phyloP scores from a whole-genome alignment of 1,139 yeast species.

The Geotrichum bryndzae region DNA sequence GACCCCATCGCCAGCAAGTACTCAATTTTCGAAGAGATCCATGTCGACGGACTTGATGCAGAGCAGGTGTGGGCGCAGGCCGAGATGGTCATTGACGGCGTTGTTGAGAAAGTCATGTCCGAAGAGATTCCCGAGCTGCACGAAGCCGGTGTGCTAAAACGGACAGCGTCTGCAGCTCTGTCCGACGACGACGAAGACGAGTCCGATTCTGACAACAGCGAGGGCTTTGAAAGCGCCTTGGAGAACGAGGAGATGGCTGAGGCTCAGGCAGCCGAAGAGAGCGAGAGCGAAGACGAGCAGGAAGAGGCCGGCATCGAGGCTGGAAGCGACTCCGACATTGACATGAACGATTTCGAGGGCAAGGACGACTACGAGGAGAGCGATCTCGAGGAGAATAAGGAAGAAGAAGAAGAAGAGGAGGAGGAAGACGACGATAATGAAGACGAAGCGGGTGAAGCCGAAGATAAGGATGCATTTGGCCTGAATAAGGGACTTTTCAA shows the following conservation, averaged over 20 bases:
- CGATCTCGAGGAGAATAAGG: slow-evolving; percentile 17
- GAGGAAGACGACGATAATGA: slow-evolving; percentile 28
- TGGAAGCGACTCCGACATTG: slow-evolving; percentile 17
- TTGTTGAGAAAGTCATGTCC: slow-evolving; percentile 50
- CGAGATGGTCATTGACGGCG: slow-evolving; percentile 70
- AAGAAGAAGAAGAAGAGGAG: slow-evolving; percentile 27
- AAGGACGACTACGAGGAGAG: slow-evolving; percentile 22
- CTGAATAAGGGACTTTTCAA: slow-evolving; percentile 82
- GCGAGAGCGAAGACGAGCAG: slow-evolving; percentile 20
- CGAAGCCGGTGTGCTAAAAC: slow-evolving; percentile 18
- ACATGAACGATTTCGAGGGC: slow-evolving; percentile 21
- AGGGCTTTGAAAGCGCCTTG: slow-evolving; percentile 21
- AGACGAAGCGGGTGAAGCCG: slow-evolving; percentile 25
- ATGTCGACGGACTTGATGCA: slow-evolving; percentile 81
- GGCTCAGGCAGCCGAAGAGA: slow-evolving; percentile 14
- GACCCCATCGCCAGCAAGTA: slow-evolving; percentile 61
- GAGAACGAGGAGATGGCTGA: slow-evolving; percentile 17
- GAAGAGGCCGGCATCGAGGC: slow-evolving; percentile 16
- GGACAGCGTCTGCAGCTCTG: slow-evolving; percentile 21
- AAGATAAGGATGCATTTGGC: slow-evolving; percentile 43
- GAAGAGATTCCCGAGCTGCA: slow-evolving; percentile 24
- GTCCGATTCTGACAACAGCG: slow-evolving; percentile 23
- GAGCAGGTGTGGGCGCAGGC: slow-evolving; percentile 93
- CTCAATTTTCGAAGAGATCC: slow-evolving; percentile 74
- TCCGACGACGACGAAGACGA: slow-evolving; percentile 26